Percentiles rank a stretch among this genome's conserved stretches.
phyloP scores from a whole-genome alignment of 306 rosid species.

The Gynostemma pentaphyllum region DNA sequence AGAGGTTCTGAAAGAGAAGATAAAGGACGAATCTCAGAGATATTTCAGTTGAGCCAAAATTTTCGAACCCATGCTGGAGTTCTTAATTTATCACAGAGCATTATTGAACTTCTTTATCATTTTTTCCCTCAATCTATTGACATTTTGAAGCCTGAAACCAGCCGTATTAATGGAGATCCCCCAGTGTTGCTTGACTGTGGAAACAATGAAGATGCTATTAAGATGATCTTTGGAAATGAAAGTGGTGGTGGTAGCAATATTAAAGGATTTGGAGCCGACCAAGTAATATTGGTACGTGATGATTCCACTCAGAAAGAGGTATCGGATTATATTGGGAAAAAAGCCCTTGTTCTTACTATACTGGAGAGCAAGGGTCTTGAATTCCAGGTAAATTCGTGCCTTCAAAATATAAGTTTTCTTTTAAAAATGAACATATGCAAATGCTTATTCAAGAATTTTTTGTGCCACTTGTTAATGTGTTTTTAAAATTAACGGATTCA shows the following conservation, averaged over 20 bases:
- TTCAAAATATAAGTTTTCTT: neutral
- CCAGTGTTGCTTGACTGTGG: slow-evolving; percentile 49
- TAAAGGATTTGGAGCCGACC: slow-evolving; percentile 78
- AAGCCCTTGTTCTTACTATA: slow-evolving; percentile 65
- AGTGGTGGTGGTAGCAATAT: slow-evolving; percentile 19
- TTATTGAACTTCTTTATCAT: slow-evolving; percentile 47
- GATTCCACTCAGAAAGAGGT: slow-evolving; percentile 38
- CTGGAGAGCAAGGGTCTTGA: slow-evolving; percentile 81
- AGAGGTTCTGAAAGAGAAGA: slow-evolving; percentile 19
- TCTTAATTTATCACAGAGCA: slow-evolving; percentile 55
- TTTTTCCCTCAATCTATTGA: slow-evolving; percentile 65
- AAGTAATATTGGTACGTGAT: slow-evolving; percentile 73
- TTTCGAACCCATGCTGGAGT: slow-evolving; percentile 74
- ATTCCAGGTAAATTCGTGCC: slow-evolving; percentile 42
- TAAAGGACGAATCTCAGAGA: slow-evolving; percentile 37
- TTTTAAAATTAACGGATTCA: neutral
- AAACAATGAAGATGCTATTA: slow-evolving; percentile 46
- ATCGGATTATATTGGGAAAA: slow-evolving; percentile 37
- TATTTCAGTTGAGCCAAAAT: slow-evolving; percentile 41
- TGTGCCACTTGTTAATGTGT: neutral
- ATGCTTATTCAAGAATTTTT: neutral
- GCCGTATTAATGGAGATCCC: slow-evolving; percentile 55
- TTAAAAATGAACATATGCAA: neutral
- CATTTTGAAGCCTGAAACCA: slow-evolving; percentile 55
- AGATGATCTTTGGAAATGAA: slow-evolving; percentile 50